Base-by-base conservation (phyloP, 805 yeast species). In the Candida berthetii region DNA sequence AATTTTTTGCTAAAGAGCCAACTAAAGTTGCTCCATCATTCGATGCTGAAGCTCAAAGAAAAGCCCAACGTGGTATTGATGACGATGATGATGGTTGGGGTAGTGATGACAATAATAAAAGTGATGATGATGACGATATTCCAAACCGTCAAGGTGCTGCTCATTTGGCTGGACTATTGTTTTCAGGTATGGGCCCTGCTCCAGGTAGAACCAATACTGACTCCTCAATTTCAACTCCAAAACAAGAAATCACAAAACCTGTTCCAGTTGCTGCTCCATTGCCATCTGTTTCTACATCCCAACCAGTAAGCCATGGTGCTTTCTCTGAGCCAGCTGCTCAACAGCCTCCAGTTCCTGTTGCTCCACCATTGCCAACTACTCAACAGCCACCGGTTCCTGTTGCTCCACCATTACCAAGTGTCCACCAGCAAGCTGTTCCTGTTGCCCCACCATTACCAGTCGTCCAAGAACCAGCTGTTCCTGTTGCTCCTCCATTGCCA, bases 41-140 rank as follows among this genome's bases (percentile, higher is more conserved):
- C 46, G 76, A 78, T 45, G 76, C 84, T 24, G 82, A 79, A 42
- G 82, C 81, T 2, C 90, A 84, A 60, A 70, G 93, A 60, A 78
- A 74, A 22, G 76, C 85, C 7, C 91, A 85, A 57, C 70, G 90
- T 60, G 72, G 72, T 15, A 42, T 61, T 28, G 54, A 55, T 24
- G 61, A 55, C 39, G 60, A 58, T 38, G 65, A 62, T 41, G 66
- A 58, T 43, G 61, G 61, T 45, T 57, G 65, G 59, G 53, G 48
- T 24, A 56, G 60, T 22, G 66, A 60, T 40, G 64, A 57, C 33
- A 60, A 61, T 16, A 50, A 51, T 16, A 48, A 46, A 19, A 42
- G 51, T 34, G 60, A 52, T 32, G 65, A 59, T 44, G 69, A 66
- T 41, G 70, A 64, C 4, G 56, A 51, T 15, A 41, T 50, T 18